Evolutionary conservation across 257 asterid species (phyloP), one percentile per base, ranked within the genome.

Genomic region (Gardenia jasminoides): DNA sequence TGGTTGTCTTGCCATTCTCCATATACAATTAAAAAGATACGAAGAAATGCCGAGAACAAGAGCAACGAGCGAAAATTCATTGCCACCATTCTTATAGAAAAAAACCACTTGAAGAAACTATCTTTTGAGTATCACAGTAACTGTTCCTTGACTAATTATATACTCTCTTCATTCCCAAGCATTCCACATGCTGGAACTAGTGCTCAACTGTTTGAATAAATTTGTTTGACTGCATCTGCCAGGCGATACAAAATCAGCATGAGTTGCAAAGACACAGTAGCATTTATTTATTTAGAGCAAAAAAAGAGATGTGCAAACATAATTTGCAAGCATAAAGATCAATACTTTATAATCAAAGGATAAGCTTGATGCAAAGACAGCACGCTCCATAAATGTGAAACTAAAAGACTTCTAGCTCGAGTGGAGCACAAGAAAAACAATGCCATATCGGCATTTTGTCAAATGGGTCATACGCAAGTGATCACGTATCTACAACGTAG

Each of bases 1-100:
- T 92, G 92, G 61, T 84, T 83, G 78, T 95, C 99, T 86, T 95
- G 99, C 98, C 98, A 93, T 86, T 93, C 97, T 17, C 99, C 99
- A 64, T 86, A 95, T 22, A 95, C 72, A 56, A 95, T 88, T 75
- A 92, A 79, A 70, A 90, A 62, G 50, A 87, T 80, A 22, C 99
- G 94, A 79, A 92, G 88, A 65, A 93, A 9, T 47, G 97, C 96
- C 46, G 98, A 95, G 66, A 90, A 75, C 19, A 90, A 44, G 69
- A 95, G 84, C 78, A 95, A 87, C 58, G 86, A 82, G 43, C 68
- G 81, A 74, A 86, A 90, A 79, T 84, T 84, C 39, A 92, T 70
- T 70, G 85, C 83, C 48, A 80, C 74, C 97, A 93, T 89, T 73
- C 72, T 59, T 76, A 70, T 41, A 15, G 41, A 3, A 62, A 3